Base-by-base conservation (phyloP, 2,329 filamentous ascomycete species). In the Phyllosticta citriasiana region DNA sequence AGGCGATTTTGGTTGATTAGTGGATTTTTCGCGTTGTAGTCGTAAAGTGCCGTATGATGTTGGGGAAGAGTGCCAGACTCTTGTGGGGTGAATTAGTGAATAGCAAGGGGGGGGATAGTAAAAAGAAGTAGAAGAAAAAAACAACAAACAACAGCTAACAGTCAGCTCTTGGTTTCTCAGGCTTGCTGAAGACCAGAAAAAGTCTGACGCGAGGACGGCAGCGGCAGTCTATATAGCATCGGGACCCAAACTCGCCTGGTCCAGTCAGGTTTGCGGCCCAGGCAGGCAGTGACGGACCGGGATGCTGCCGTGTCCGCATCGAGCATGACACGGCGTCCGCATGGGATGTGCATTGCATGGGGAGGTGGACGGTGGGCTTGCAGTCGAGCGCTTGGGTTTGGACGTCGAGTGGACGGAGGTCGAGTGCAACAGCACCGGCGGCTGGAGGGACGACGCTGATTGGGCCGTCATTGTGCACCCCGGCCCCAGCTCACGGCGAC, bases 91-190 rank as follows among this genome's bases (percentile, higher is more conserved):
- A 58, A 65, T 57, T 59, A 64, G 27, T 53, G 50, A 25, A 25
- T 57, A 57, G 55, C 14, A n/a, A n/a, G n/a, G 22, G 57, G 30
- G 24, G 53, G 59, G 22, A 27, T 53, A 53, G 26, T 25, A 25
- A 54, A 57, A 61, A 60, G 50, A 57, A 60, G 50, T 47, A 69
- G 64, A 67, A 68, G 71, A 71, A 76, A 71, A 70, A 72, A 22
- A 68, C 69, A 70, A 69, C 68, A 69, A 70, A 73, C 72, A 69
- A 71, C 66, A 68, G 66, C 27, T 69, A 74, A 74, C 74, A 75
- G 74, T 74, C 72, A 79, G 75, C 76, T 79, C 78, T 77, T 67
- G 73, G 64, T 78, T 78, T 72, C 53, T 78, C 76, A 78, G 69
- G 75, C 78, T 80, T 79, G 77, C 77, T 80, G 76, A 74, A 76